phyloP scores from a whole-genome alignment of 108 stramenopile species.

The Fistulifera pelliculosa region DNA sequence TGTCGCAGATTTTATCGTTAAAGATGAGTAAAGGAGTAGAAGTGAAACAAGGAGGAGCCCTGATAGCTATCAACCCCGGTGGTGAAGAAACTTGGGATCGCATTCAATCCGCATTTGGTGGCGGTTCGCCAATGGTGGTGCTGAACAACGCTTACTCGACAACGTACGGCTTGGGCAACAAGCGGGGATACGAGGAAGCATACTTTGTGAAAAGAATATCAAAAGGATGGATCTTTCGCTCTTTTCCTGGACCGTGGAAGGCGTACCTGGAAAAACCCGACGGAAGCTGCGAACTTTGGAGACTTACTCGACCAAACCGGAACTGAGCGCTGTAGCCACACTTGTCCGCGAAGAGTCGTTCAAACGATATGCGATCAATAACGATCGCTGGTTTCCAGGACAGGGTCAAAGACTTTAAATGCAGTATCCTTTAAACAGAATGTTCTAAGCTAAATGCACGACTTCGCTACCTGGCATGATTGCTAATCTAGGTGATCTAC shows the following conservation, averaged over 20 bases:
- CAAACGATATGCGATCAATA: constrained; percentile 78
- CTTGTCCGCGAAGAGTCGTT: constrained; percentile 79
- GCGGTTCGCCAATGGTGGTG: constrained; percentile 52
- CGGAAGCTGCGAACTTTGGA: constrained; percentile 64
- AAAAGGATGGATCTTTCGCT: constrained; percentile 79
- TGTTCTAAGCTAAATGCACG: too few relatives aligned
- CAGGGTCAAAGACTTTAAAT: constrained; percentile 19
- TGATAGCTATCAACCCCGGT: constrained; percentile 75
- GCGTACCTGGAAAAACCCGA: constrained; percentile 83
- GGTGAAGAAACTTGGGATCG: constrained; percentile 76
- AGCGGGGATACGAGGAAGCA: constrained; percentile 62
- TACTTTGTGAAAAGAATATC: constrained; percentile 80
- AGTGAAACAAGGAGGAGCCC: constrained; percentile 43
- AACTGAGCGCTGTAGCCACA: constrained; percentile 57
- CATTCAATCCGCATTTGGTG: constrained; percentile 35
- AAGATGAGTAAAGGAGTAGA: constrained; percentile 20
- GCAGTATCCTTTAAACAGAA: too few relatives aligned
- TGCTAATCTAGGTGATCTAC: too few relatives aligned
- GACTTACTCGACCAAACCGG: constrained; percentile 71
- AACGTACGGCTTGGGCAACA: constrained; percentile 78
- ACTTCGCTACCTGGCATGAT: too few relatives aligned
- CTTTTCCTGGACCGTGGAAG: constrained; percentile 80
- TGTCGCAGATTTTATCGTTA: constrained; percentile 18
- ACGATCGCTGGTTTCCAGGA: constrained; percentile 80
- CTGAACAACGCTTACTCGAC: constrained; percentile 80